Evolutionary conservation across 106 monocot genomes (phyloP).

Genomic region (Dendrobium chrysotoxum): DNA sequence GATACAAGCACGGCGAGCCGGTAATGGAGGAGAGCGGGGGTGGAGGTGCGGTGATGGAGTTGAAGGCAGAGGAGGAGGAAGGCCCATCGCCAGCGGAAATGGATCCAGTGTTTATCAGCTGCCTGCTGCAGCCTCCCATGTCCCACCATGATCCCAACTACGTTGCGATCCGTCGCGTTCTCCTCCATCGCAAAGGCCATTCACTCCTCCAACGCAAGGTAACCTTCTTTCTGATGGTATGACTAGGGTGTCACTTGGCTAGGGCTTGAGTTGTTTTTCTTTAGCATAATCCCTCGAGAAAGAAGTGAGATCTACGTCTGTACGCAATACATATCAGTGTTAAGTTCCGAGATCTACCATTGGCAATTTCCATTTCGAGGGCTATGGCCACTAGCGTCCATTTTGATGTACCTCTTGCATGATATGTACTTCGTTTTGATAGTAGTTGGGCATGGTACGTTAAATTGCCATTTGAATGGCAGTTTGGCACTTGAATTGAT

Average conservation of each 20-base stretch:
- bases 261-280: neutral
- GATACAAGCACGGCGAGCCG: neutral
- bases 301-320: constrained; percentile 1
- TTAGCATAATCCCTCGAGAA: neutral
- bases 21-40: constrained; percentile 23
- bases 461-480: neutral
- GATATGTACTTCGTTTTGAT: neutral
- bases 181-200: constrained; percentile 56
- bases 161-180: constrained; percentile 63
- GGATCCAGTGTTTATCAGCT: constrained; percentile 58
- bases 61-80: neutral
- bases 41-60: constrained; percentile 7
- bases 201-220: constrained; percentile 53
- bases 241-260: neutral
- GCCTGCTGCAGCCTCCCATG: constrained; percentile 72
- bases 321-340: neutral
- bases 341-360: neutral
- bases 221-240: neutral
- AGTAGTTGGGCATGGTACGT: neutral
- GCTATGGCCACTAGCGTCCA: neutral
- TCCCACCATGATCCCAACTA: constrained; percentile 50
- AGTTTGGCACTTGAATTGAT: neutral
- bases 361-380: neutral
- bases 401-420: neutral
- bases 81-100: neutral